Evolutionary conservation across 2,329 filamentous ascomycete genomes (phyloP).

Genomic region (Alternaria rosae): DNA sequence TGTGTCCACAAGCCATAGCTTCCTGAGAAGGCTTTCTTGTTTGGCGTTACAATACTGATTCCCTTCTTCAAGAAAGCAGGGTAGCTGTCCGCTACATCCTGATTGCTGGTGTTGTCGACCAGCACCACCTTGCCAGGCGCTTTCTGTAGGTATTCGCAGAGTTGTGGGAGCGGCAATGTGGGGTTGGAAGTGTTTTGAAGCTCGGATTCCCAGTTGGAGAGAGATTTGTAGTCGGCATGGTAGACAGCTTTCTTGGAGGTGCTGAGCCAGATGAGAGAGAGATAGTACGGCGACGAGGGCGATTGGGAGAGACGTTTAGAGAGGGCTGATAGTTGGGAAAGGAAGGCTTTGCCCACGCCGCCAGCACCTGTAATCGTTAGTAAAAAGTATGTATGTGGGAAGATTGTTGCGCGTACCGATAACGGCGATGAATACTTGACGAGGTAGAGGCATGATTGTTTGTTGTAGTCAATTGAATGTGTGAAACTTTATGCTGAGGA

Average conservation of each 20-base stretch:
- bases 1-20: constrained; percentile 82
- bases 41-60: constrained; percentile 92
- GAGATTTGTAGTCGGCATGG: constrained; percentile 73
- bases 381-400: constrained; percentile 6
- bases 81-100: constrained; percentile 83
- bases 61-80: constrained; percentile 80
- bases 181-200: constrained; percentile 70
- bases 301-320: constrained; percentile 64
- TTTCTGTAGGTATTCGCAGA: constrained; percentile 78
- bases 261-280: constrained; percentile 83
- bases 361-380: constrained; percentile 71
- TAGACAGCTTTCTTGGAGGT: constrained; percentile 85
- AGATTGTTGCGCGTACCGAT: constrained; percentile 45
- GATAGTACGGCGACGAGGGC: constrained; percentile 67
- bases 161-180: constrained; percentile 71
- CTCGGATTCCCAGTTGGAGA: constrained; percentile 66
- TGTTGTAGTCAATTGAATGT: constrained; percentile 4
- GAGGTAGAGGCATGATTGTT: constrained; percentile 49
- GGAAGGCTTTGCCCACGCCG: constrained; percentile 91
- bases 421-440: constrained; percentile 58
- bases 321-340: constrained; percentile 77
- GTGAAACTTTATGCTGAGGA: background rate
- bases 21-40: constrained; percentile 97
- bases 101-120: constrained; percentile 95
- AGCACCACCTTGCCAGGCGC: constrained; percentile 82